phyloP scores from a whole-genome alignment of 768 basidiomycete species.

The Thelephora ganbajun region DNA sequence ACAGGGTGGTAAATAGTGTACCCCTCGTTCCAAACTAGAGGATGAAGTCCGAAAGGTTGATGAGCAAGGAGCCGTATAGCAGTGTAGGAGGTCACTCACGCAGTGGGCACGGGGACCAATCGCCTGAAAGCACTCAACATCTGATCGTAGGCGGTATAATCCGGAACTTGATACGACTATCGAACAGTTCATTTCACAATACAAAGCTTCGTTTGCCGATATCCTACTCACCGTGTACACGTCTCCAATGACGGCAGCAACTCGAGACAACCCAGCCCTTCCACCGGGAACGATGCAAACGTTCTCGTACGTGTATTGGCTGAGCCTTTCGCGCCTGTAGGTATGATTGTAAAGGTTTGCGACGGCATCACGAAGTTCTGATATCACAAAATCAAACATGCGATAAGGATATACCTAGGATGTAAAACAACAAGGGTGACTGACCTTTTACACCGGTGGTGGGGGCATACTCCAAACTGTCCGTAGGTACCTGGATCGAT shows the following conservation, averaged over 20 bases:
- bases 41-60: not conserved
- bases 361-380: slow-evolving; percentile 78
- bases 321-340: slow-evolving; percentile 68
- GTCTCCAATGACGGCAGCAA: slow-evolving; percentile 86
- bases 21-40: slow-evolving; percentile 32
- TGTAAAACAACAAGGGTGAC: slow-evolving; percentile 1
- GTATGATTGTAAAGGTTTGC: slow-evolving; percentile 81
- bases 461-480: slow-evolving; percentile 82
- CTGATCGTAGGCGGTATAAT: slow-evolving; percentile 85
- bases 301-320: slow-evolving; percentile 86
- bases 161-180: slow-evolving; percentile 81
- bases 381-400: slow-evolving; percentile 1
- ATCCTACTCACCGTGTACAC: slow-evolving; percentile 54
- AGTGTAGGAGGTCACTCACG: slow-evolving; percentile 31
- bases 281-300: slow-evolving; percentile 94
- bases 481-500: slow-evolving; percentile 48
- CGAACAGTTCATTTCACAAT: slow-evolving; percentile 2
- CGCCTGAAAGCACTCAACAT: slow-evolving; percentile 77
- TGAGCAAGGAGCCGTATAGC: slow-evolving; percentile 1
- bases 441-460: slow-evolving; percentile 82
- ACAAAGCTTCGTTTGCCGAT: no score
- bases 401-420: not conserved
- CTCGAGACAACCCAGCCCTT: slow-evolving; percentile 75
- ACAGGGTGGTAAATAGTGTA: slow-evolving; percentile 8
- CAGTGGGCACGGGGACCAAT: slow-evolving; percentile 82